phyloP scores from a whole-genome alignment of 2,329 filamentous ascomycete genomes.

The Botrytis deweyae region DNA sequence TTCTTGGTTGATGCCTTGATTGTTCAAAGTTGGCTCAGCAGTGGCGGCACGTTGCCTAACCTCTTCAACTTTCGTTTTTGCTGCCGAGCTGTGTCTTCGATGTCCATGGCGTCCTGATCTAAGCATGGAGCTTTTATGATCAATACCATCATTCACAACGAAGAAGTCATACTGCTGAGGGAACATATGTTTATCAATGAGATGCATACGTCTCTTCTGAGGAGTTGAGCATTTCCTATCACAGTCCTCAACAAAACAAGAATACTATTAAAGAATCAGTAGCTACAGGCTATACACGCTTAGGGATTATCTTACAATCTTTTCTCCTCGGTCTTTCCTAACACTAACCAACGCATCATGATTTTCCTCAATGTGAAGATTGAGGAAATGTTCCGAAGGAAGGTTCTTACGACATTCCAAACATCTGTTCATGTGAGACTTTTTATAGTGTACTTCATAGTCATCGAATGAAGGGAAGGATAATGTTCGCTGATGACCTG shows the following conservation, averaged over 20 bases:
- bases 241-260: conserved; percentile 87
- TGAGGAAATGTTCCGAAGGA: conserved; percentile 76
- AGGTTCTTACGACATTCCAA: conserved; percentile 83
- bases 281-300: not conserved
- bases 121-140: conserved; percentile 77
- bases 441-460: conserved; percentile 84
- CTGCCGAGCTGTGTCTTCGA: conserved; percentile 50
- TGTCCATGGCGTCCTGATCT: conserved; percentile 54
- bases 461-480: conserved; percentile 73
- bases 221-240: conserved; percentile 80
- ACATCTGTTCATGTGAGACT: conserved; percentile 81
- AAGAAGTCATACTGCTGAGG: conserved; percentile 86
- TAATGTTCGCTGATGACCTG: conserved; percentile 71
- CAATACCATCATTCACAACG: conserved; percentile 85
- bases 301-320: conserved; percentile 63
- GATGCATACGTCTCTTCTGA: conserved; percentile 80
- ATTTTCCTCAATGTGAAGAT: conserved; percentile 84
- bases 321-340: conserved; percentile 75
- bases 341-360: conserved; percentile 79
- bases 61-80: conserved; percentile 28
- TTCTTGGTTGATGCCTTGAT: not conserved
- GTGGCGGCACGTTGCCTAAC: conserved; percentile 31
- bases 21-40: conserved; percentile 3
- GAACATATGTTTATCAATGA: conserved; percentile 93
- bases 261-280: conserved; percentile 57